These are phyloP conservation scores for Rhododendron vialii DNA, from an alignment of 148 eudicot genomes.

Conservation along the genomic window DNA sequence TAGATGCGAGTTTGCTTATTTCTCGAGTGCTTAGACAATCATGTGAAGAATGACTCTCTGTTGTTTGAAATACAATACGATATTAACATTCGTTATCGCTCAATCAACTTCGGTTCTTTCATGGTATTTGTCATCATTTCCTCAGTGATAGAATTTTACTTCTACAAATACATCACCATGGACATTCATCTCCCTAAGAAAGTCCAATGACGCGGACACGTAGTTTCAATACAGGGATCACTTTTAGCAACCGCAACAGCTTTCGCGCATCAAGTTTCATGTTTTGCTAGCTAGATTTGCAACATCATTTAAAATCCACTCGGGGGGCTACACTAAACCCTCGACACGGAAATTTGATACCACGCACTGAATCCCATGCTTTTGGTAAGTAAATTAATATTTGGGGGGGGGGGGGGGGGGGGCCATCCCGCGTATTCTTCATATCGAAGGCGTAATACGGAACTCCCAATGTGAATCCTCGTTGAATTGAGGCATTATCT, in stretches of 20 bases:
- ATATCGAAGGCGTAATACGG: too few species aligned
- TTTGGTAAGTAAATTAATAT: too few species aligned
- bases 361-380: too few species aligned
- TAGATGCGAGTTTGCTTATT: background rate
- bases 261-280: background rate
- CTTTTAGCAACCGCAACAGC: too few species aligned
- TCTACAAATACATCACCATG: background rate
- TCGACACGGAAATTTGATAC: too few species aligned
- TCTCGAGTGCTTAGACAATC: background rate
- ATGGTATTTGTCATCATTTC: background rate
- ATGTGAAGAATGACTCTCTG: background rate
- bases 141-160: background rate
- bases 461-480: background rate
- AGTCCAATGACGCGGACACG: too few species aligned
- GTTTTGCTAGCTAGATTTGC: background rate
- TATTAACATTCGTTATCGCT: background rate
- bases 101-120: background rate
- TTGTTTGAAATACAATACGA: background rate
- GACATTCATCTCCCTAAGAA: background rate
- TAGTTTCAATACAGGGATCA: too few species aligned
- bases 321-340: too few species aligned
- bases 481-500: background rate
- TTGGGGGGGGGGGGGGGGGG: too few species aligned
- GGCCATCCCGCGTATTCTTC: background rate
- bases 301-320: too few species aligned